These are phyloP conservation scores for Haplographium delicatum DNA, from an alignment of 495 filamentous ascomycete genomes.

Conservation along the genomic window DNA sequence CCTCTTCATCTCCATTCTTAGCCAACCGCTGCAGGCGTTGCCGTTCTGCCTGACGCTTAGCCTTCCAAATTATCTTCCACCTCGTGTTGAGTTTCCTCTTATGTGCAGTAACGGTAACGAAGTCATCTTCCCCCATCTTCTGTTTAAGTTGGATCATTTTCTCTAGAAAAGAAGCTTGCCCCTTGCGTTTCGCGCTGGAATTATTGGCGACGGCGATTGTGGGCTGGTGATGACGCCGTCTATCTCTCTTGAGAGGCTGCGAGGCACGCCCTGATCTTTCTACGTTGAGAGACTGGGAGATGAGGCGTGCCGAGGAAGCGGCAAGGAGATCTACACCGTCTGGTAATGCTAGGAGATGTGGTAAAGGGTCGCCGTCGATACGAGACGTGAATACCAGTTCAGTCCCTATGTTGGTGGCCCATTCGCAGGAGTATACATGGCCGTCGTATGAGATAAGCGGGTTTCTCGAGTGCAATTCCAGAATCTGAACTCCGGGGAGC, in stretches of 20 bases:
- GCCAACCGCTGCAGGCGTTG: not conserved
- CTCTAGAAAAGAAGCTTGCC: slow-evolving; percentile 14
- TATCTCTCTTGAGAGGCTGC: not conserved
- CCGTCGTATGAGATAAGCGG: slow-evolving; percentile 73
- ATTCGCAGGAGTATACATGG: slow-evolving; percentile 67
- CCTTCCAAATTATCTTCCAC: slow-evolving; percentile 3
- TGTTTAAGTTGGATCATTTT: slow-evolving; percentile 45
- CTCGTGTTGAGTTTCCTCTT: not conserved
- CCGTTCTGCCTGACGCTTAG: not conserved
- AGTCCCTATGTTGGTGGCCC: slow-evolving; percentile 74
- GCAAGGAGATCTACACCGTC: slow-evolving; percentile 56
- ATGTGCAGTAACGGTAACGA: slow-evolving; percentile 41
- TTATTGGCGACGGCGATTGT: slow-evolving; percentile 1
- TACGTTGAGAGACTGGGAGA: slow-evolving; percentile 30
- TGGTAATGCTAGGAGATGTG: slow-evolving; percentile 36
- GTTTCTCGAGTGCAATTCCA: slow-evolving; percentile 65
- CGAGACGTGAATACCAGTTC: slow-evolving; percentile 65
- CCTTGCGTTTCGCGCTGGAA: not conserved
- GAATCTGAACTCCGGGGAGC: slow-evolving; percentile 58
- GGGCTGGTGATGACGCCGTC: not conserved
- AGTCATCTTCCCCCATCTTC: slow-evolving; percentile 48
- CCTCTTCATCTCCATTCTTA: not conserved
- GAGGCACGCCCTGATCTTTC: slow-evolving; percentile 17
- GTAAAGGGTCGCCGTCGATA: slow-evolving; percentile 32
- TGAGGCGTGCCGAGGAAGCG: slow-evolving; percentile 46